A percentile compares a stretch with the other conserved stretches of the same genome.
phyloP scores from a whole-genome alignment of 768 basidiomycete species.

The Fomitopsis serialis region DNA sequence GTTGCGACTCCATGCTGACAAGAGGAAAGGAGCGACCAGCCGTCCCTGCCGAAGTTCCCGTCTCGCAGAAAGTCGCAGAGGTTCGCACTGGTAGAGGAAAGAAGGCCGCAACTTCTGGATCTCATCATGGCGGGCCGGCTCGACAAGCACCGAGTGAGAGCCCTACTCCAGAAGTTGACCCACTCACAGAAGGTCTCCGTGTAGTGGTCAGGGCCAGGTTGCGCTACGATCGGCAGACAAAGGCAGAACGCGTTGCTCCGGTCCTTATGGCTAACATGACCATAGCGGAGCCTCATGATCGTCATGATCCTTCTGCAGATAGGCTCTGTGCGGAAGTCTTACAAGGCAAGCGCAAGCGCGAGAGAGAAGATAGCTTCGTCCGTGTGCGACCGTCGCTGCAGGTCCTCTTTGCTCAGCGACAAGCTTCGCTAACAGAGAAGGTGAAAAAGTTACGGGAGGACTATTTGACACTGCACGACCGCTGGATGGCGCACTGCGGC shows the following conservation, averaged over 20 bases:
- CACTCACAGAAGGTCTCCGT: constrained; percentile 55
- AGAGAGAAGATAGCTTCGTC: constrained; percentile 32
- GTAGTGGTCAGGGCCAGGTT: constrained; percentile 59
- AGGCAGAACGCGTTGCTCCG: constrained; percentile 56
- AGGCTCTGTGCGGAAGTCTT: constrained; percentile 44
- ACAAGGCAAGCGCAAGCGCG: constrained; percentile 28
- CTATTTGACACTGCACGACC: constrained; percentile 63
- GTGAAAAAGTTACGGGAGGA: constrained; percentile 51
- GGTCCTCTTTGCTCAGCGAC: constrained; percentile 49
- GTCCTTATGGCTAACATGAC: constrained; percentile 56
- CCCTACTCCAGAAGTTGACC: not conserved
- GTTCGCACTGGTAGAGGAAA: not conserved
- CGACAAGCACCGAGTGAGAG: not conserved
- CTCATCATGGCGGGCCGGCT: not conserved
- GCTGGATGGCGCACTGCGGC: constrained; percentile 70
- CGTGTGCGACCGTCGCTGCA: constrained; percentile 44
- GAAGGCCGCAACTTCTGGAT: not conserved
- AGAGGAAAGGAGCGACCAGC: not conserved
- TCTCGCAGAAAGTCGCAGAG: not conserved
- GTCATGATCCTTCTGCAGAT: constrained; percentile 28
- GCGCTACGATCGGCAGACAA: constrained; percentile 53
- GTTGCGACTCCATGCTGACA: not conserved
- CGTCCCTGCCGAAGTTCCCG: not conserved
- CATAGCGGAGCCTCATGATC: constrained; percentile 29
- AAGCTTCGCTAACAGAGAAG: constrained; percentile 48